Evolutionary conservation across 768 basidiomycete species (phyloP), one percentile per base, ranked within the genome.

Genomic region (Panaeolus cyanescens): DNA sequence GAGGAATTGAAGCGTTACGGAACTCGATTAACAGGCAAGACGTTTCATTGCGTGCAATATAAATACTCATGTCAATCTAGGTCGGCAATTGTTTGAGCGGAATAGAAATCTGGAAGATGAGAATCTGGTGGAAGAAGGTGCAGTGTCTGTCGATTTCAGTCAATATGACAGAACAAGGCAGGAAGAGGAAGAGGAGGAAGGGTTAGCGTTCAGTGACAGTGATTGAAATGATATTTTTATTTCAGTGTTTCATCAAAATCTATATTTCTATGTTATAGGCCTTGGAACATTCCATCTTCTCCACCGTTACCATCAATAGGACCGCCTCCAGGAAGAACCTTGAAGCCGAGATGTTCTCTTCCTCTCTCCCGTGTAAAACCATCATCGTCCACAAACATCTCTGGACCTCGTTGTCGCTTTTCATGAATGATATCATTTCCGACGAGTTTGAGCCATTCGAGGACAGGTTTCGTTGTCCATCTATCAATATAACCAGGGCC

Each of bases 41-140:
- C 4, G 15, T 33, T 33, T 30, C 32, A 28, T 45, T 12, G 19
- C 39, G 17, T 58, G 2, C 25, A 19, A 30, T 8, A 33, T 25
- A 13, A 22, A 31, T 15, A 5, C 32, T 25, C 25, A 54, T 55
- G 32, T 54, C 55, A 22, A 53, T 56, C n/a, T 65, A 96, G 96
- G 96, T 28, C 88, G 94, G 22, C 95, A 97, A 76, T 77, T 98
- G 45, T 99, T 99, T 74, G 94, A 96, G 75, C 85, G 86, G 36
- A 88, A 93, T 70, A 85, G 79, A 59, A 85, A 85, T 66, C 80
- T 95, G 32, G 89, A 92, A 53, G 96, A 98, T 58, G 92, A 92
- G 64, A 82, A 75, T 13, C 79, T 95, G 34, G 74, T 90, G 69
- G 96, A 98, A 72, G 96, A 95, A 70, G 95, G 87, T 25, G 84